phyloP scores from a whole-genome alignment of 75 land plant genomes.

The Cunninghamia lanceolata region DNA sequence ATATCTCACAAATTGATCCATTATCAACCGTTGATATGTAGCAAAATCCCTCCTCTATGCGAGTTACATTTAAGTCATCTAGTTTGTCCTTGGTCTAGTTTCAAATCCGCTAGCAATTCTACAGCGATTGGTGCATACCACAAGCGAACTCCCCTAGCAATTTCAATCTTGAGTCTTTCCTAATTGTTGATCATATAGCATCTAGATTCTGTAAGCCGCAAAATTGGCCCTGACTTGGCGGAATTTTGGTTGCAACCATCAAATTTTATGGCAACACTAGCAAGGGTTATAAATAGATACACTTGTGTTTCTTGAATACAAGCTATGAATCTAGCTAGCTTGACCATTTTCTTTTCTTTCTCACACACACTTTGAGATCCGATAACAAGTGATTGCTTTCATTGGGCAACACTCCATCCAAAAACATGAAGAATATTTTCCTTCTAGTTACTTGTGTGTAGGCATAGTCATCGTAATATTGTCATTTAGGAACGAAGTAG shows the following conservation, averaged over 20 bases:
- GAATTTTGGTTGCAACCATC: not conserved
- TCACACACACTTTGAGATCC: too few species aligned
- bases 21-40: constrained; percentile 24
- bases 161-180: constrained; percentile 15
- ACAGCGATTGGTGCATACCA: constrained; percentile 53
- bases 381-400: too few species aligned
- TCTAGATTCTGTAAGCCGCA: not conserved
- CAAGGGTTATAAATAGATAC: too few species aligned
- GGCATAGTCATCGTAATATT: too few species aligned
- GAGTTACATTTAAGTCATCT: constrained; percentile 56
- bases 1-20: constrained; percentile 26
- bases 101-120: constrained; percentile 41
- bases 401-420: too few species aligned
- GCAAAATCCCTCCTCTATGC: constrained; percentile 56
- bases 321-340: too few species aligned
- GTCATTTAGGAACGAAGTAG: too few species aligned
- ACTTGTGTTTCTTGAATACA: too few species aligned
- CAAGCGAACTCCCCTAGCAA: constrained; percentile 43
- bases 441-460: too few species aligned
- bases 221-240: not conserved
- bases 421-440: too few species aligned
- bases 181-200: not conserved
- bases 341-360: too few species aligned
- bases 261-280: too few species aligned
- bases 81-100: constrained; percentile 34